These are phyloP conservation scores for Ambrosiella xylebori DNA, from an alignment of 2,329 filamentous ascomycete genomes.

Conservation along the genomic window DNA sequence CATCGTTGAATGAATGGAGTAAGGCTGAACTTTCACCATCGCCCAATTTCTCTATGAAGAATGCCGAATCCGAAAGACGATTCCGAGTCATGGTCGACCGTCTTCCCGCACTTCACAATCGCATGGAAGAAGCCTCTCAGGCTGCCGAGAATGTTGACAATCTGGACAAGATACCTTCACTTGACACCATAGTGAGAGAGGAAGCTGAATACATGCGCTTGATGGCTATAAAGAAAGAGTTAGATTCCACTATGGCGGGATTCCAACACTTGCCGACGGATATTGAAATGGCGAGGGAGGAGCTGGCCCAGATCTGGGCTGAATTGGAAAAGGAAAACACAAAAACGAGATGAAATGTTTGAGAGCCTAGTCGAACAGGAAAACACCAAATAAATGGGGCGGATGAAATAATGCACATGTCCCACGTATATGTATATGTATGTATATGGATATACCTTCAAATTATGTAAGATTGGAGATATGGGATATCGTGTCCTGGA, in stretches of 20 bases:
- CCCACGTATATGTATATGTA: background rate
- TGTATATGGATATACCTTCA: background rate
- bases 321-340: constrained; percentile 44
- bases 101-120: constrained; percentile 42
- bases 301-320: constrained; percentile 48
- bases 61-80: constrained; percentile 55
- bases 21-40: constrained; percentile 33
- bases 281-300: constrained; percentile 46
- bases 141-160: background rate
- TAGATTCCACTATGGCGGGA: constrained; percentile 44
- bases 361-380: constrained; percentile 51
- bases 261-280: constrained; percentile 63
- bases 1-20: constrained; percentile 27
- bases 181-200: constrained; percentile 1
- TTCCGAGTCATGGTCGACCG: constrained; percentile 50
- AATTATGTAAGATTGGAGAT: background rate
- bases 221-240: constrained; percentile 38
- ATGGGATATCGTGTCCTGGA: no score
- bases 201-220: constrained; percentile 22
- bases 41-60: constrained; percentile 45
- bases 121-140: background rate
- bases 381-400: constrained; percentile 17
- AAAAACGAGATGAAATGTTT: constrained; percentile 54
- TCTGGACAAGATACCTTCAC: constrained; percentile 1
- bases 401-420: background rate